These are phyloP conservation scores for Yamadazyma membranifaciens DNA, from an alignment of 1,139 yeast species.

Conservation along the genomic window DNA sequence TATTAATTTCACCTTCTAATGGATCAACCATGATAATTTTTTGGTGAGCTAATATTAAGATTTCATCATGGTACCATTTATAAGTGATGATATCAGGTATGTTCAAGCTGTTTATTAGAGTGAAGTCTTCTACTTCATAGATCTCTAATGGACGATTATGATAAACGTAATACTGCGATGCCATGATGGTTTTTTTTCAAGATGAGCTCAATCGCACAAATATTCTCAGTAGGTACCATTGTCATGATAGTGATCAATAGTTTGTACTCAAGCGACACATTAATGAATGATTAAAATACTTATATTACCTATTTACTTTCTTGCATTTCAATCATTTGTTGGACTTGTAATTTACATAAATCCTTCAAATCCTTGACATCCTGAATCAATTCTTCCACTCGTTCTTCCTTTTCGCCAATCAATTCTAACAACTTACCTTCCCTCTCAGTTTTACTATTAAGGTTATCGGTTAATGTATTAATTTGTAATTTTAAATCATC, in stretches of 20 bases:
- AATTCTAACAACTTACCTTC: conserved; percentile 68
- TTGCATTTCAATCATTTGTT: conserved; percentile 74
- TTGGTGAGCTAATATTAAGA: conserved; percentile 1
- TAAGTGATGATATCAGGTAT: conserved; percentile 4
- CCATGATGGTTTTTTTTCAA: conserved; percentile 7
- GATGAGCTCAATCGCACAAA: conserved; percentile 3
- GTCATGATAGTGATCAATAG: too few species aligned
- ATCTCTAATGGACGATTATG: conserved; percentile 10
- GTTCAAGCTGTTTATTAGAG: conserved; percentile 12
- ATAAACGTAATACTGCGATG: conserved; percentile 6
- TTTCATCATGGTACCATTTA: conserved; percentile 5
- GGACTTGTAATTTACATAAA: conserved; percentile 77
- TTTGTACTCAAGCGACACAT: too few species aligned
- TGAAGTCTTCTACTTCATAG: conserved; percentile 16
- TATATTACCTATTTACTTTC: conserved; percentile 17
- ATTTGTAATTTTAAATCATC: conserved; percentile 51
- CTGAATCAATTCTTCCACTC: conserved; percentile 78
- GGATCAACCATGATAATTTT: conserved; percentile 14
- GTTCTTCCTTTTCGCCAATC: conserved; percentile 87
- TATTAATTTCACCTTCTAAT: conserved; percentile 13
- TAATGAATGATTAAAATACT: background rate
- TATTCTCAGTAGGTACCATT: too few species aligned
- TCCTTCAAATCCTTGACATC: conserved; percentile 89
- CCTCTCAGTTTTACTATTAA: conserved; percentile 35
- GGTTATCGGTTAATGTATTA: conserved; percentile 30